Base-by-base conservation (phyloP, 805 yeast species). In the Suhomyces xylopsoci region DNA sequence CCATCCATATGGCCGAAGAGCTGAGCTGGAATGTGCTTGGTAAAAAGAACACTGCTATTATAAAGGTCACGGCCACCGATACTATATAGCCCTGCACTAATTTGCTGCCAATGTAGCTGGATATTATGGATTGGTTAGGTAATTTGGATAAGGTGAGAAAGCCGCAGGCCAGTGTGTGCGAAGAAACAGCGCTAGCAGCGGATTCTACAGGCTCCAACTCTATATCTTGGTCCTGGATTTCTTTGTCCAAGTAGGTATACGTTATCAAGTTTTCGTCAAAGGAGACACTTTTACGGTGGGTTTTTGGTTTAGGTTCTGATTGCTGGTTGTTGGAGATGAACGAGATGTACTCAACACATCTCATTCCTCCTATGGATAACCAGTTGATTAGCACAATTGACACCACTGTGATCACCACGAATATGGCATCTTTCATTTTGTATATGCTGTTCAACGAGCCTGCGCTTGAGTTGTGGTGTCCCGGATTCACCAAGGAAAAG, bases 1-100 rank as follows among this genome's bases (percentile, higher is more conserved):
- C 45, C 40, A 56, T 50, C 7, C 64, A 22, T 2, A 56, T 55
- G 20, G 63, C 52, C 12, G 69, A 55, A 9, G 71, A 62, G 30
- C 62, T 65, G 44, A 62, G 55, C 38, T 63, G 49, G 7, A 62
- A 51, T 4, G 48, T 38, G 5, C 50, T 26, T 6, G 65, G 64
- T 5, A 61, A 46, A 8, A 52, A 20, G 10, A 40, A 17, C 26
- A 50, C 48, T 17, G 50, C 25, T 7, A 43, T 44, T 5, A 44
- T 24, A 12, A 55, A 38, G 10, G 25, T 24, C 5, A 34, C 15
- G 3, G 38, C 7, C 17, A 52, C 45, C 17, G 36, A 20, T 10
- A 20, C n/a, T 5, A 48, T 8, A 38, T 51, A 32, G 30, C 51
- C 12, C 43, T 48, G 45, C 34, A 48, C 17, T 2, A 48, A 22